Conservation (phyloP, 2,329 filamentous ascomycete genomes). For the Venturia effusa region DNA sequence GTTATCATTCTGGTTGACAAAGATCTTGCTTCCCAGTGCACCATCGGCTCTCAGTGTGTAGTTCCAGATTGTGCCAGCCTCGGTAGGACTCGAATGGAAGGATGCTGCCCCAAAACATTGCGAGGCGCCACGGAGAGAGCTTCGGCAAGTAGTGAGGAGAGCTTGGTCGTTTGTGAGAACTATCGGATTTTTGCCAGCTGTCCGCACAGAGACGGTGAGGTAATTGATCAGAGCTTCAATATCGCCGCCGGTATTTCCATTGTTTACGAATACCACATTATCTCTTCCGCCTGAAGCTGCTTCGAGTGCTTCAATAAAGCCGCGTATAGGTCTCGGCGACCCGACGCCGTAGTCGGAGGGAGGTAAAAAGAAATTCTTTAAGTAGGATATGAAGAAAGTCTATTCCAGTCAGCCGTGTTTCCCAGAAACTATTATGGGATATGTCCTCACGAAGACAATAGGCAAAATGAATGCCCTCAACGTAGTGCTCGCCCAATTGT, state of each 20-base stretch:
- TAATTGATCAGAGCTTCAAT: slow-evolving; percentile 60
- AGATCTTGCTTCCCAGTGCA: slow-evolving; percentile 51
- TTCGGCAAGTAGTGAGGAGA: slow-evolving; percentile 51
- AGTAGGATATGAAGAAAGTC: slow-evolving; percentile 48
- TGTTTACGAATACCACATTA: slow-evolving; percentile 70
- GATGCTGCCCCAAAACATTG: slow-evolving; percentile 54
- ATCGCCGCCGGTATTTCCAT: slow-evolving; percentile 53
- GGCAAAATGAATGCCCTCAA: slow-evolving; percentile 46
- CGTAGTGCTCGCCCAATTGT: slow-evolving; percentile 43
- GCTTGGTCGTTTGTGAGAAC: slow-evolving; percentile 45
- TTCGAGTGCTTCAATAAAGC: slow-evolving; percentile 52
- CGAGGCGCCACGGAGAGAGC: slow-evolving; percentile 26
- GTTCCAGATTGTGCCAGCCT: slow-evolving; percentile 63
- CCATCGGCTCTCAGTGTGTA: slow-evolving; percentile 75
- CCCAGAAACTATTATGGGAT: slow-evolving; percentile 7
- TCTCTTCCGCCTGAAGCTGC: slow-evolving; percentile 48
- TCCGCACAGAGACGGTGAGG: slow-evolving; percentile 47
- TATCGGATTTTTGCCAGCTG: slow-evolving; percentile 44
- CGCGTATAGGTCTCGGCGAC: slow-evolving; percentile 47
- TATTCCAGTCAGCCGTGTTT: slow-evolving; percentile 10
- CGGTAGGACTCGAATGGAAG: slow-evolving; percentile 63
- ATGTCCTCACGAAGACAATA: slow-evolving; percentile 34
- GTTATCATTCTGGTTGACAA: slow-evolving; percentile 55
- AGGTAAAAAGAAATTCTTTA: slow-evolving; percentile 73
- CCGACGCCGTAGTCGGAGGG: slow-evolving; percentile 68